Percentiles rank a stretch among this genome's conserved stretches.
These are phyloP conservation scores for Raddia guianensis DNA, from an alignment of 176 grass and related monocot genomes.

Conservation along the genomic window DNA sequence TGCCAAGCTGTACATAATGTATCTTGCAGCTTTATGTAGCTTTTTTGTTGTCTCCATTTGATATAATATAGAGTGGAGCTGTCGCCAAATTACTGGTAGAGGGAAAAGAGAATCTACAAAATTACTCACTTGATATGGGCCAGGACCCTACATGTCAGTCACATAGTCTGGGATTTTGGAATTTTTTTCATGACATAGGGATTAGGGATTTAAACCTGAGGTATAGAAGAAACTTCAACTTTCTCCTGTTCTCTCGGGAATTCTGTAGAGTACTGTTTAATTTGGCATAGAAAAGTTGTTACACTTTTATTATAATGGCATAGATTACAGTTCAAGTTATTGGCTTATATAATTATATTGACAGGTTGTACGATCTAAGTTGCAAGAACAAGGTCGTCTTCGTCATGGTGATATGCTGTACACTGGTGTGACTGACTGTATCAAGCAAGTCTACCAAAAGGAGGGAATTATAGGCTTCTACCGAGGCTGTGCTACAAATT, in stretches of 20 bases:
- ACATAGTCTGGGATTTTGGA: no score
- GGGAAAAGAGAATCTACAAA: neutral
- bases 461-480: conserved; percentile 80
- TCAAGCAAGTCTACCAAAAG: conserved; percentile 63
- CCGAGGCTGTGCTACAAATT: conserved; percentile 76
- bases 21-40: neutral
- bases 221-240: neutral
- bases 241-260: neutral
- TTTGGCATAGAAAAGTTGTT: neutral
- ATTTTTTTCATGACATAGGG: no score
- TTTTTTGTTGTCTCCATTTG: neutral
- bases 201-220: no score
- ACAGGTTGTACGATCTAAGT: conserved; percentile 78
- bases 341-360: conserved; percentile 14
- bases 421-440: conserved; percentile 63
- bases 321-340: neutral
- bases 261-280: neutral
- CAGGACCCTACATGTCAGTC: no score
- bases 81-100: neutral
- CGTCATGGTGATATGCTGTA: conserved; percentile 51
- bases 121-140: no score
- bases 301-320: neutral
- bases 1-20: neutral
- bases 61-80: neutral
- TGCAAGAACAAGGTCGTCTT: conserved; percentile 77